Evolutionary conservation across 441 rosid species (phyloP), one percentile per base, ranked within the genome.

Genomic region (Euphorbia celastroides): DNA sequence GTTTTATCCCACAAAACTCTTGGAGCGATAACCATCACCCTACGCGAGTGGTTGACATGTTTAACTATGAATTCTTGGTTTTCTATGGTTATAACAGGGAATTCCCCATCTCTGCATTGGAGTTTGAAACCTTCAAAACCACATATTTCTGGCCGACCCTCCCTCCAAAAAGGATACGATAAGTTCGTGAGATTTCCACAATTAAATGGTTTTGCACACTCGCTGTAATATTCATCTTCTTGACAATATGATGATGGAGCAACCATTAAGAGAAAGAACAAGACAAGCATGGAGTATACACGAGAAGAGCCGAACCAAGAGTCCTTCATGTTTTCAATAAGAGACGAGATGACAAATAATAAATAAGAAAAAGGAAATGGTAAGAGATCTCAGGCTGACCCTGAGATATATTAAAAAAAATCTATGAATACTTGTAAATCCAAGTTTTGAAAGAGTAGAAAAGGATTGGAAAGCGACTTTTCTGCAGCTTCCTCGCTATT

Each of bases 131-230:
- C 65, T 28, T 5, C 3, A 0, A 11, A 12, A 0, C 78, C 78
- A 31, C 78, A 74, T 11, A 42, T 2, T 13, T 12, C 0, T 13
- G 62, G 31, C 17, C 74, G 64, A 13, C 52, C 16, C 17, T 16
- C 57, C 5, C 66, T 55, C 74, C 58, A 70, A 3, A 75, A 75
- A 48, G 78, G 78, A 50, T 66, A 75, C n/a, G 23, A 56, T 36
- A 75, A 57, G 25, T 67, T 7, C 0, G 0, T 0, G 0, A 57
- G 0, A 32, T 0, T 12, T 17, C 69, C 74, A 61, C 78, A 75
- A 0, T 0, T 0, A 9, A 56, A 75, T 1, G 61, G 44, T 14
- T 3, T 32, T 0, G 2, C 0, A 71, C 86, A 82, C 23, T 19
- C 12, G 1, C n/a, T 9, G 64, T 34, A 70, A 62, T 73, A 12